Percentiles rank a stretch among this genome's conserved stretches.
These are phyloP conservation scores for Kwoniella botswanensis DNA, from an alignment of 768 basidiomycete species.

Conservation along the genomic window DNA sequence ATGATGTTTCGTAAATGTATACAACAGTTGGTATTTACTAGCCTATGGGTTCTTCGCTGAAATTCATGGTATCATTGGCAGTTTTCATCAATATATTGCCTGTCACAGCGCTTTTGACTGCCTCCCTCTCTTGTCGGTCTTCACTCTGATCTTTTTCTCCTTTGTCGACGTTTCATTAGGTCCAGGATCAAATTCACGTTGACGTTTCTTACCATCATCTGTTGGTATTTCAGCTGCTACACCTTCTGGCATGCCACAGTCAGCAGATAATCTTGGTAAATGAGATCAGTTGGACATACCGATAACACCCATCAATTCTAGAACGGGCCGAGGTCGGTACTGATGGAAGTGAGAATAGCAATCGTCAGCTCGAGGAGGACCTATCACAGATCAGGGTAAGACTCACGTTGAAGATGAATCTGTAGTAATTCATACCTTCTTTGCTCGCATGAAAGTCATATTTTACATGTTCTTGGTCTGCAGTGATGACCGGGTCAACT, in stretches of 20 bases:
- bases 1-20: not conserved
- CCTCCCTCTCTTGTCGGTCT: not conserved
- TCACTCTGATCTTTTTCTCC: not conserved
- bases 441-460: not conserved
- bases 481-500: not conserved
- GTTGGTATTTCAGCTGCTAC: not conserved
- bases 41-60: not conserved
- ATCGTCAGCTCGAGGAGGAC: not conserved
- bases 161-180: not conserved
- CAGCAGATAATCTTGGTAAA: not conserved
- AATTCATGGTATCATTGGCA: not conserved
- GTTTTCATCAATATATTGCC: not conserved
- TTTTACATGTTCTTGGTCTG: not conserved
- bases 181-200: no score
- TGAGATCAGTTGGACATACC: not conserved
- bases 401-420: constrained; percentile 6
- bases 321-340: not conserved
- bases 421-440: not conserved
- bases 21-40: not conserved
- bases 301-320: not conserved
- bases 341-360: not conserved
- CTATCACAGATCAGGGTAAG: no score
- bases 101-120: not conserved
- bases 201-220: no score
- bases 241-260: not conserved